phyloP scores from a whole-genome alignment of 345 rosid genomes.

The Trapa incisa region DNA sequence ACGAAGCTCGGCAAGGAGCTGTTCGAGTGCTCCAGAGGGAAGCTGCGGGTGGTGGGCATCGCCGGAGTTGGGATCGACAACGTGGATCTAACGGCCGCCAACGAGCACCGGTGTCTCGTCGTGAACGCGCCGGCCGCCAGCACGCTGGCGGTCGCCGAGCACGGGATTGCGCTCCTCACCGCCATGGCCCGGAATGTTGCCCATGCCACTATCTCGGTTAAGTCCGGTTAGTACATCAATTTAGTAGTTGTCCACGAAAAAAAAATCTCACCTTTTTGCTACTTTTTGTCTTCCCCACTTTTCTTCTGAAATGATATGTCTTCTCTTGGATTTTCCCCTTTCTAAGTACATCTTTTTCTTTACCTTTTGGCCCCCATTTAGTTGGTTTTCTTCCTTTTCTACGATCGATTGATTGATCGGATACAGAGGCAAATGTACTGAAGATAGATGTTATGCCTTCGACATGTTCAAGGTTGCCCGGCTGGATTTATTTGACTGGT shows the following conservation, averaged over 20 bases:
- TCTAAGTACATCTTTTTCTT: too few relatives aligned
- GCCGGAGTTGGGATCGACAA: slow-evolving; percentile 93
- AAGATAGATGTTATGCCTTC: neutral
- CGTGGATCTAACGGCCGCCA: slow-evolving; percentile 84
- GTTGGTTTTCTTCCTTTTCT: neutral
- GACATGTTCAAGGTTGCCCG: neutral
- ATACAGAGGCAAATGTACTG: neutral
- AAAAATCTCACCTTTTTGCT: neutral
- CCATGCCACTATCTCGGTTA: slow-evolving; percentile 68
- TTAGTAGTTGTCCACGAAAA: neutral
- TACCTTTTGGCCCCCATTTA: too few relatives aligned
- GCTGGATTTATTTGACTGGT: neutral
- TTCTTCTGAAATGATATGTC: neutral
- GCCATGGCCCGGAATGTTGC: slow-evolving; percentile 89
- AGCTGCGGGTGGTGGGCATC: slow-evolving; percentile 76
- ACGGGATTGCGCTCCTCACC: slow-evolving; percentile 72
- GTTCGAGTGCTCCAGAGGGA: slow-evolving; percentile 63
- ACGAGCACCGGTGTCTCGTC: slow-evolving; percentile 75
- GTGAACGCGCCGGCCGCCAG: slow-evolving; percentile 90
- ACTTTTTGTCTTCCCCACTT: neutral
- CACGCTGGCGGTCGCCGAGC: slow-evolving; percentile 84
- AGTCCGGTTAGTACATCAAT: slow-evolving; percentile 52
- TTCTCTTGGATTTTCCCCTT: neutral
- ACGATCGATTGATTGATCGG: neutral
- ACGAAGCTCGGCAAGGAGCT: slow-evolving; percentile 70